Evolutionary conservation across 2,329 filamentous ascomycete genomes (phyloP).

Genomic region (Bretziella fagacearum): DNA sequence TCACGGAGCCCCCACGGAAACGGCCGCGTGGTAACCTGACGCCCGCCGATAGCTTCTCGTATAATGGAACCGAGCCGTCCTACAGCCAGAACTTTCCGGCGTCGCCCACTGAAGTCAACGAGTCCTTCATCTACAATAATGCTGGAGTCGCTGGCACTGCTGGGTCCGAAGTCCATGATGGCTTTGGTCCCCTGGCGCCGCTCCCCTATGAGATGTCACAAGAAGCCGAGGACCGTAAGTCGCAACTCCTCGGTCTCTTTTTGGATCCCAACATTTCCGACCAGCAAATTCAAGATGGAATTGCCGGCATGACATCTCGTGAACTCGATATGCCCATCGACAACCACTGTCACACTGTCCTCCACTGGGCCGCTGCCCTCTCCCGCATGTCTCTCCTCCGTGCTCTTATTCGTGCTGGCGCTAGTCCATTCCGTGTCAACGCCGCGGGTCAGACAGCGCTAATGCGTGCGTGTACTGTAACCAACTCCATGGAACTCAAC

Average conservation of each 20-base stretch:
- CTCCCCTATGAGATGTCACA: slow-evolving; percentile 43
- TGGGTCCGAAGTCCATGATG: slow-evolving; percentile 24
- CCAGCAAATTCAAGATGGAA: slow-evolving; percentile 55
- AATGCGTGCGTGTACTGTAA: slow-evolving; percentile 82
- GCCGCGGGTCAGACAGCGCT: slow-evolving; percentile 78
- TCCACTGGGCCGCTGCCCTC: slow-evolving; percentile 93
- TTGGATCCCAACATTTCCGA: slow-evolving; percentile 56
- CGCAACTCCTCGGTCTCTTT: slow-evolving; percentile 67
- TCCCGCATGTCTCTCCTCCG: slow-evolving; percentile 70
- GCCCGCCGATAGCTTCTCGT: slow-evolving; percentile 38
- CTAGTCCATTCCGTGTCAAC: slow-evolving; percentile 77
- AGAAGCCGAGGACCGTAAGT: slow-evolving; percentile 63
- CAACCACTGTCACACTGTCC: slow-evolving; percentile 67
- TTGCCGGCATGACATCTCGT: slow-evolving; percentile 55
- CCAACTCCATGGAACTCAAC: slow-evolving; percentile 81
- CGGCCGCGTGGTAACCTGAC: slow-evolving; percentile 43
- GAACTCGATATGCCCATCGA: slow-evolving; percentile 92
- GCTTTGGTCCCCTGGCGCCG: slow-evolving; percentile 45
- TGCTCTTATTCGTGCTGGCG: slow-evolving; percentile 65
- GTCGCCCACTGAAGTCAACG: slow-evolving; percentile 65
- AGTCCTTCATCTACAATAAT: slow-evolving; percentile 56
- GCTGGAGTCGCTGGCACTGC: slow-evolving; percentile 18
- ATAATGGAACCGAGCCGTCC: slow-evolving; percentile 26
- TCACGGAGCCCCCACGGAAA: slow-evolving; percentile 64
- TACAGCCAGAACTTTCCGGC: slow-evolving; percentile 36